A percentile compares a stretch with the other conserved stretches of the same genome.
These are phyloP conservation scores for Leccinum olivaceopallidum DNA, from an alignment of 768 basidiomycete genomes.

Conservation along the genomic window DNA sequence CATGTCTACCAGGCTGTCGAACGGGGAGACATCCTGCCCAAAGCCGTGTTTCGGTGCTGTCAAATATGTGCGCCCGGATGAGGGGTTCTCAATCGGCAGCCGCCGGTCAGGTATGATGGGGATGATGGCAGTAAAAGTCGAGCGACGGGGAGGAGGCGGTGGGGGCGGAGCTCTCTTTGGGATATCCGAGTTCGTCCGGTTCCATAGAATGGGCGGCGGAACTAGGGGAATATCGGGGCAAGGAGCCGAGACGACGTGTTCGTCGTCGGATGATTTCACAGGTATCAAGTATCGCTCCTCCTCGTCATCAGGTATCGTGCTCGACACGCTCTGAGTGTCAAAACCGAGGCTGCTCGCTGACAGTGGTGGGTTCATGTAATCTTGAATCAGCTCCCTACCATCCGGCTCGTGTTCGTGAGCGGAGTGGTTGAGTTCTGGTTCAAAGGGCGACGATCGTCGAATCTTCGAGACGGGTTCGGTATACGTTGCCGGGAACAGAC, in stretches of 20 bases:
- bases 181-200: conserved; percentile 25
- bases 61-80: conserved; percentile 24
- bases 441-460: conserved; percentile 32
- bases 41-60: conserved; percentile 33
- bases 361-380: conserved; percentile 24
- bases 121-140: conserved; percentile 30
- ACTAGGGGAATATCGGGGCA: conserved; percentile 13
- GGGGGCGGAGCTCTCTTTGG: conserved; percentile 54
- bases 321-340: conserved; percentile 43
- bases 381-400: conserved; percentile 22
- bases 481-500: conserved; percentile 81
- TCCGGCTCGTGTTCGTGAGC: conserved; percentile 23
- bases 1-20: conserved; percentile 61
- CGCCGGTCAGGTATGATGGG: conserved; percentile 52
- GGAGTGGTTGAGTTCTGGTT: conserved; percentile 26
- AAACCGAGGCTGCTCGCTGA: conserved; percentile 25
- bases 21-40: conserved; percentile 55
- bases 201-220: conserved; percentile 23
- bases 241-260: conserved; percentile 24
- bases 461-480: conserved; percentile 45
- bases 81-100: conserved; percentile 15
- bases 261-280: conserved; percentile 27
- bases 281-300: conserved; percentile 40
- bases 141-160: conserved; percentile 64
- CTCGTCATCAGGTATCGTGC: conserved; percentile 44